phyloP scores from a whole-genome alignment of 257 asterid genomes.

The Catharanthus roseus region DNA sequence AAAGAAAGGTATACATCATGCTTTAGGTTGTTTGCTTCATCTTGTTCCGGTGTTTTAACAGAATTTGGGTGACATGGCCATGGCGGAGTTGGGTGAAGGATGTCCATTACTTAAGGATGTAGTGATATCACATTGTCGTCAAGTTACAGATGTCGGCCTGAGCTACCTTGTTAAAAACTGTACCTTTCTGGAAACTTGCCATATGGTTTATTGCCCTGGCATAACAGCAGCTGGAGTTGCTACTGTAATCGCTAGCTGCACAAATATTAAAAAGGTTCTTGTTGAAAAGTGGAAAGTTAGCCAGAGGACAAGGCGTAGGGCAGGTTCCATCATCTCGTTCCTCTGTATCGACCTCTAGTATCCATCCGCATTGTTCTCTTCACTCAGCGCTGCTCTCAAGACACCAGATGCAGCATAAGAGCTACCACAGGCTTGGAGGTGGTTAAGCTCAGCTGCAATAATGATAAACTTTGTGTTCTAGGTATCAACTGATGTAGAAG shows the following conservation, averaged over 20 bases:
- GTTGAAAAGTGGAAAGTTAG: slow-evolving; percentile 83
- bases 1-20: neutral
- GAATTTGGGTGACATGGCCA: slow-evolving; percentile 68
- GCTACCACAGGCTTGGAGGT: neutral
- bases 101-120: slow-evolving; percentile 72
- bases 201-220: slow-evolving; percentile 80
- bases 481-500: neutral
- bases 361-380: neutral
- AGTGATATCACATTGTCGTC: slow-evolving; percentile 83
- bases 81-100: slow-evolving; percentile 66
- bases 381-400: neutral
- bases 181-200: slow-evolving; percentile 55
- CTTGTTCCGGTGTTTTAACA: slow-evolving; percentile 16
- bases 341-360: slow-evolving; percentile 62
- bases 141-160: slow-evolving; percentile 61
- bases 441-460: neutral
- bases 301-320: slow-evolving; percentile 68
- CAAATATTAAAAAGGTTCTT: slow-evolving; percentile 54
- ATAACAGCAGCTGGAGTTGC: slow-evolving; percentile 66
- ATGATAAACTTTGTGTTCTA: neutral
- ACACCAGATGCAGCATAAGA: neutral
- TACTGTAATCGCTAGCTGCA: slow-evolving; percentile 56
- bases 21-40: neutral
- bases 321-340: slow-evolving; percentile 69
- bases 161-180: slow-evolving; percentile 51